These are phyloP conservation scores for Beta macrorhiza DNA, from an alignment of 179 eudicot species.

Conservation along the genomic window DNA sequence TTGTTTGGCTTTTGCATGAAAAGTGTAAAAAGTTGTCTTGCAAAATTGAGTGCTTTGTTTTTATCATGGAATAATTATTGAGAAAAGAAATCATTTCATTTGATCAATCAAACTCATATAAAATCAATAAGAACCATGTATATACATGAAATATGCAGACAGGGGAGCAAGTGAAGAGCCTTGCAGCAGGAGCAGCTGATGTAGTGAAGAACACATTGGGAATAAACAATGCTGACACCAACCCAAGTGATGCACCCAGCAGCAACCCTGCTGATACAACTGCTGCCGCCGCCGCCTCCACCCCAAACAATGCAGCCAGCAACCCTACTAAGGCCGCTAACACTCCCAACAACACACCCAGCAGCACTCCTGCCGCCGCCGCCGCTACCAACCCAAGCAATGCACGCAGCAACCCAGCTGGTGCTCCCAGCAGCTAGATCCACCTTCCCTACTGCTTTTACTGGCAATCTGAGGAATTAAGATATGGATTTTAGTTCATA, in stretches of 20 bases:
- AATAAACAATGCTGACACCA: constrained; percentile 20
- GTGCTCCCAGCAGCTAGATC: not conserved
- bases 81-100: too few species aligned
- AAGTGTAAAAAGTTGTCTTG: too few species aligned
- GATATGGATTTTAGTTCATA: not conserved
- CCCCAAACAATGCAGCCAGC: constrained; percentile 13
- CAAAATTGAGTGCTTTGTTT: too few species aligned
- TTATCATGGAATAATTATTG: too few species aligned
- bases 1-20: too few species aligned
- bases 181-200: constrained; percentile 69
- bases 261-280: constrained; percentile 14
- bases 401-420: not conserved
- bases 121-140: too few species aligned
- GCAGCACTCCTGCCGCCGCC: not conserved
- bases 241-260: constrained; percentile 15
- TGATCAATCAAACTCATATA: too few species aligned
- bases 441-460: not conserved
- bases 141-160: constrained; percentile 35
- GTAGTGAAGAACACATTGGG: constrained; percentile 64
- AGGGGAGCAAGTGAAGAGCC: constrained; percentile 54
- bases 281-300: not conserved
- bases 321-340: constrained; percentile 8
- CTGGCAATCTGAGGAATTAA: not conserved
- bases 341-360: not conserved
- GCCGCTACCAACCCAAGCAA: not conserved